Conservation (phyloP, 768 basidiomycete genomes). For the Collybia nuda region DNA sequence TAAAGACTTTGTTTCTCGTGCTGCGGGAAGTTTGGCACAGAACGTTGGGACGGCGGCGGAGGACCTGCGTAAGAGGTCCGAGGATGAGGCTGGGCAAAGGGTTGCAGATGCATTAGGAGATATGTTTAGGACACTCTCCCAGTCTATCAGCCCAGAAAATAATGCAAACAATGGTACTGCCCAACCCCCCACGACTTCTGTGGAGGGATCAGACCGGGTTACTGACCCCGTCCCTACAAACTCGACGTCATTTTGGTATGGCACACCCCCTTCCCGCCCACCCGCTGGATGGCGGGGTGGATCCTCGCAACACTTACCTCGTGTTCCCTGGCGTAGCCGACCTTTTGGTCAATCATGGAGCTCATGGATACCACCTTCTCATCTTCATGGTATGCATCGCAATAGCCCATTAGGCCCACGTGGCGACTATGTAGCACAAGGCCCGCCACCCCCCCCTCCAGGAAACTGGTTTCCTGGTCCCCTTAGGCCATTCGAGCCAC, state of each 20-base stretch:
- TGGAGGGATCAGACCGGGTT: neutral
- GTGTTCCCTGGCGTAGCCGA: neutral
- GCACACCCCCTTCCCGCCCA: neutral
- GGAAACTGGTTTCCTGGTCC: conserved; percentile 3
- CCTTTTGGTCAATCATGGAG: conserved; percentile 5
- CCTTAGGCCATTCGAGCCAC: conserved; percentile 7
- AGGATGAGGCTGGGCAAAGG: conserved; percentile 64
- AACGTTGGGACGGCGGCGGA: conserved; percentile 42
- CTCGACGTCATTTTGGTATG: conserved; percentile 17
- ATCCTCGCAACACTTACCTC: neutral
- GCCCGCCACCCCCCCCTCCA: conserved; percentile 2
- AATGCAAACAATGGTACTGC: neutral
- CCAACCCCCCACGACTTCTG: neutral
- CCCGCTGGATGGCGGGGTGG: conserved; percentile 1
- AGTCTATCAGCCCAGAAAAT: conserved; percentile 13
- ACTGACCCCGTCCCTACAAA: conserved; percentile 1
- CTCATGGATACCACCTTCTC: conserved; percentile 3
- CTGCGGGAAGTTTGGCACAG: conserved; percentile 54
- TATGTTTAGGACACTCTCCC: conserved; percentile 55
- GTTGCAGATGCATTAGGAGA: conserved; percentile 64
- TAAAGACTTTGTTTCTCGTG: conserved; percentile 56
- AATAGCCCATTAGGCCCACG: neutral
- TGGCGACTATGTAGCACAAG: conserved; percentile 2
- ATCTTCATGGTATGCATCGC: conserved; percentile 1
- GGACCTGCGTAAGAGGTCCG: conserved; percentile 45